Conservation (phyloP, 75 land plant species). For the Chamaecyparis obtusa region DNA sequence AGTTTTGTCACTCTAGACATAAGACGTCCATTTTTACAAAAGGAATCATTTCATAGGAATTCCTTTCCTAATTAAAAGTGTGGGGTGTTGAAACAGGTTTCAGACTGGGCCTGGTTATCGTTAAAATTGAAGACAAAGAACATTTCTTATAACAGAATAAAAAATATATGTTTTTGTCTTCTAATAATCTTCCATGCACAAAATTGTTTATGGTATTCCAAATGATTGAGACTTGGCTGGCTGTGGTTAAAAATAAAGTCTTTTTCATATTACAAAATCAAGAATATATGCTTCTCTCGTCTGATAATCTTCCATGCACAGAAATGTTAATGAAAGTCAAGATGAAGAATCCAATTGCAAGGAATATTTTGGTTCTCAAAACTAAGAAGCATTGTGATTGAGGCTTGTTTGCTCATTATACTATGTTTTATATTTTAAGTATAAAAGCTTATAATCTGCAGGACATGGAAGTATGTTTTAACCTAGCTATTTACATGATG, state of each 20-base stretch:
- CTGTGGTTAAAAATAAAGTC: neutral
- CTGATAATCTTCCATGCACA: neutral
- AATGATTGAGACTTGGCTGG: too few relatives aligned
- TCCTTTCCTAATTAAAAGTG: neutral
- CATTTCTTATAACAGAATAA: neutral
- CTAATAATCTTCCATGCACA: neutral
- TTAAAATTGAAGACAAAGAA: too few relatives aligned
- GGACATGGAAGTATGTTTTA: too few relatives aligned
- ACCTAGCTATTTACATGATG: neutral
- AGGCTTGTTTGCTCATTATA: neutral
- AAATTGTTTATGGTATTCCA: too few relatives aligned
- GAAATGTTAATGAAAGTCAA: neutral
- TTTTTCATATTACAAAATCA: neutral
- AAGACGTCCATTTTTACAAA: neutral
- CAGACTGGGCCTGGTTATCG: neutral
- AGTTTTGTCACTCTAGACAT: too few relatives aligned
- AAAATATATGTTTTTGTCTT: neutral
- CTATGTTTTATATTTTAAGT: neutral
- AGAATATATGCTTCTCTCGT: neutral
- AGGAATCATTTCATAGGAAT: neutral
- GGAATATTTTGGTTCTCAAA: too few relatives aligned
- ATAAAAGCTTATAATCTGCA: too few relatives aligned
- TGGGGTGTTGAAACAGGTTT: neutral
- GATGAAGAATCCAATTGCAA: neutral
- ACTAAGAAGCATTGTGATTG: neutral